Evolutionary conservation across 176 grass and related monocot species (phyloP).

Genomic region (Lolium perenne): DNA sequence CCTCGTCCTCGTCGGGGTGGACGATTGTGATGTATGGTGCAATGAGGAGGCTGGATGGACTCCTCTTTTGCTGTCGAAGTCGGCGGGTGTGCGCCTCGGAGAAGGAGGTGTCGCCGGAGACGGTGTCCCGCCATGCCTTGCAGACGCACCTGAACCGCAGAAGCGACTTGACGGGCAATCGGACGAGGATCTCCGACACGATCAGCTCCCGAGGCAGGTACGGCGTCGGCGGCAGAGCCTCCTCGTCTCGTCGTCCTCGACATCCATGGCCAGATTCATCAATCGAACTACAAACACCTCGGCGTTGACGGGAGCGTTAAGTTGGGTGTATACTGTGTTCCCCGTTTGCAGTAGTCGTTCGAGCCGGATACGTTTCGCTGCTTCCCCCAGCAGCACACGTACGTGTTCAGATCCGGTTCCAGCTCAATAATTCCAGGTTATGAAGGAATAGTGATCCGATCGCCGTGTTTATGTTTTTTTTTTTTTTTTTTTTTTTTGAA

Average conservation of each 20-base stretch:
- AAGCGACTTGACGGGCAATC: neutral
- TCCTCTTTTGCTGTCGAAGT: neutral
- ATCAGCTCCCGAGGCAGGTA: neutral
- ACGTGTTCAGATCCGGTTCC: neutral
- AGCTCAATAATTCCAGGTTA: neutral
- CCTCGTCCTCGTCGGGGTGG: neutral
- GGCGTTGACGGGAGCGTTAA: neutral
- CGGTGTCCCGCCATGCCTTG: constrained; percentile 1
- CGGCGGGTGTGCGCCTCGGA: neutral
- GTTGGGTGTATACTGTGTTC: neutral
- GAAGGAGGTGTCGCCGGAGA: constrained; percentile 1
- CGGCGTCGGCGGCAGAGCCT: neutral
- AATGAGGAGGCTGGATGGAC: neutral
- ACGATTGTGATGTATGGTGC: neutral
- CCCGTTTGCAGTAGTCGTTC: neutral
- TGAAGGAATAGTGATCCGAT: too few species aligned
- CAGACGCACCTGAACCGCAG: neutral
- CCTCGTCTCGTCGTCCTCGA: neutral
- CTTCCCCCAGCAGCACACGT: neutral
- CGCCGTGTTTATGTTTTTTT: too few species aligned
- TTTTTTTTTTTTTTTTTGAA: too few species aligned
- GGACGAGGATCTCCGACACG: constrained; percentile 1
- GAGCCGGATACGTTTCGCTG: neutral
- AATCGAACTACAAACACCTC: neutral
- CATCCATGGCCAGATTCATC: neutral